Evolutionary conservation across 208 protist genomes (phyloP), one percentile per base, ranked within the genome.

Genomic region (Trypanosoma caninum): DNA sequence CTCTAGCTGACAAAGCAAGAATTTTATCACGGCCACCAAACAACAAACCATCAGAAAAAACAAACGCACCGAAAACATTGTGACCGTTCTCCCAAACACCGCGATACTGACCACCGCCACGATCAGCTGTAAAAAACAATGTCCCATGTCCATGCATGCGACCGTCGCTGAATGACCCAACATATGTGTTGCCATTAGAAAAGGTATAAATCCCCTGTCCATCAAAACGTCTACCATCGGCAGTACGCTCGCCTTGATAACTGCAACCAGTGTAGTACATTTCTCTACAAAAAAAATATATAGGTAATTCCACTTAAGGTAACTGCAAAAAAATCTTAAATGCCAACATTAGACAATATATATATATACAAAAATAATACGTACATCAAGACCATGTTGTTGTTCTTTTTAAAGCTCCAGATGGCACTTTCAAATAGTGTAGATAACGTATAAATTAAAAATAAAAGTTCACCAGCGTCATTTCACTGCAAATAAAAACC

Each of bases 41-140:
- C 27, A 90, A 70, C 28, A 96, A 73, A 3, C 91, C 91, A 55
- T 96, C 91, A 5, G 63, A 20, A 59, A 93, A 96, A 16, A 94
- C 84, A 71, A 93, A 96, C 56, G 80, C 52, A 5, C 91, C 91
- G 1, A 48, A 73, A 7, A 91, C 56, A 47, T 81, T 74, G 14
- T 61, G 59, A 4, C 91, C 91, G 42, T 88, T 65, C 53, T 91
- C 73, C 88, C 91, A 96, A 2, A 87, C 57, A 7, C 87, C 91
- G 20, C 82, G 69, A 68, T 89, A 96, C 56, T 92, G 86, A 16
- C 87, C 91, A n/a, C 76, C 76, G 13, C 72, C 76, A 44, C 61
- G 37, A 25, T 72, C 53, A 16, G 22, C 41, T 2, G 69, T 59
- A 56, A 72, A 96, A 47, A 92, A 91, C 9, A 96, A 59, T 13